These are phyloP conservation scores for Hirschioporus abietinus DNA, from an alignment of 768 basidiomycete genomes.

Conservation along the genomic window DNA sequence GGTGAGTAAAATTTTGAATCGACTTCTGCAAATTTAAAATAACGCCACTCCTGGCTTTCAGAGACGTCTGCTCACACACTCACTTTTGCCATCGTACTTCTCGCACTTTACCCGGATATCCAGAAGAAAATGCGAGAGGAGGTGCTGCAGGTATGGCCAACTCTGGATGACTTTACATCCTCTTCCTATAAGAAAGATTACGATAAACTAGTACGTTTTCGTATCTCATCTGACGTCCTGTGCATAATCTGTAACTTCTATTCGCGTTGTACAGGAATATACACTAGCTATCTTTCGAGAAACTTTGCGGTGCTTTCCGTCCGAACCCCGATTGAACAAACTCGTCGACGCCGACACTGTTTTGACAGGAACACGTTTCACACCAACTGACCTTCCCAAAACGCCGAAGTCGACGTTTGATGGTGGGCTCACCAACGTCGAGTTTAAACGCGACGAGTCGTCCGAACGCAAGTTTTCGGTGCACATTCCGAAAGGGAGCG, in stretches of 20 bases:
- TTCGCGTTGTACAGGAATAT: slow-evolving; percentile 31
- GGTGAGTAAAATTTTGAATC: slow-evolving; percentile 23
- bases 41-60: slow-evolving; percentile 13
- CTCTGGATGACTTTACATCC: not conserved
- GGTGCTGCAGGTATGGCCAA: slow-evolving; percentile 33
- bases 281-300: slow-evolving; percentile 39
- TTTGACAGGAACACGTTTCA: slow-evolving; percentile 30
- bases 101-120: slow-evolving; percentile 46
- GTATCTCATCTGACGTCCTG: not conserved
- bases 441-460: not conserved
- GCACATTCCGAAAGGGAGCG: slow-evolving; percentile 33
- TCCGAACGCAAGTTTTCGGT: slow-evolving; percentile 22
- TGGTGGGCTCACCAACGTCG: slow-evolving; percentile 10
- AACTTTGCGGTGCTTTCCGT: slow-evolving; percentile 38
- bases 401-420: slow-evolving; percentile 12
- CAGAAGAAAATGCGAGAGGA: slow-evolving; percentile 45
- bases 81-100: slow-evolving; percentile 34
- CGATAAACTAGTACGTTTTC: slow-evolving; percentile 28
- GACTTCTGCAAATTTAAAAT: not conserved
- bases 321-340: slow-evolving; percentile 32
- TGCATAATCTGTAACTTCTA: slow-evolving; percentile 3
- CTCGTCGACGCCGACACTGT: slow-evolving; percentile 29
- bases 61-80: slow-evolving; percentile 45
- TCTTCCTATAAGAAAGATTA: slow-evolving; percentile 38
- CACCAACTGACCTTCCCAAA: slow-evolving; percentile 8